Percentiles rank a stretch among this genome's conserved stretches.
phyloP scores from a whole-genome alignment of 345 rosid species.

The Psidium guajava region DNA sequence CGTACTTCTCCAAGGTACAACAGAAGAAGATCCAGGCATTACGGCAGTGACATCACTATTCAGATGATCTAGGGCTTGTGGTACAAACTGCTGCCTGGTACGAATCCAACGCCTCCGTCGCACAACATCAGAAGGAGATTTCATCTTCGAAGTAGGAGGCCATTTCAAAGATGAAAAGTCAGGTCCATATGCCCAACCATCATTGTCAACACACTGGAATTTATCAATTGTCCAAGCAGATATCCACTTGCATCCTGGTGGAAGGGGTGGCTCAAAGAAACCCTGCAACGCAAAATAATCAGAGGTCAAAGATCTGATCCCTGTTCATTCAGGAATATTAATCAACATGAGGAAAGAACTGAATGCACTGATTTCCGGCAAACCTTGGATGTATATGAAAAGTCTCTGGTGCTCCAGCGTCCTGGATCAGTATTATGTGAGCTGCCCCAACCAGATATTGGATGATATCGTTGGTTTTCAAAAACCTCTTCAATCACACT shows the following conservation, averaged over 20 bases:
- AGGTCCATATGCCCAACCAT: slow-evolving; percentile 62
- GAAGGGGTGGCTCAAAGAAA: slow-evolving; percentile 42
- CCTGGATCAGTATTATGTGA: slow-evolving; percentile 25
- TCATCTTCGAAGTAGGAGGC: slow-evolving; percentile 33
- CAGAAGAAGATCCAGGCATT: slow-evolving; percentile 61
- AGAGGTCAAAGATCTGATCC: background rate
- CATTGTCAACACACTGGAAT: slow-evolving; percentile 35
- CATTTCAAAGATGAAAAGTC: slow-evolving; percentile 39
- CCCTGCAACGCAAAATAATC: slow-evolving; percentile 25
- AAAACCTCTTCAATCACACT: slow-evolving; percentile 42
- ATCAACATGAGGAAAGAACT: background rate
- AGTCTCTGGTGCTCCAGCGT: slow-evolving; percentile 51
- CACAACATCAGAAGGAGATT: slow-evolving; percentile 27
- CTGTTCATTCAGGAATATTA: background rate
- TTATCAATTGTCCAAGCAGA: slow-evolving; percentile 53
- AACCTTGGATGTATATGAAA: slow-evolving; percentile 49
- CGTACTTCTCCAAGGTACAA: slow-evolving; percentile 81
- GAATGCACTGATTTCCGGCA: background rate
- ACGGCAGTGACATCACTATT: slow-evolving; percentile 20
- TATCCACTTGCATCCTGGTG: slow-evolving; percentile 53
- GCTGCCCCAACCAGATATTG: slow-evolving; percentile 39
- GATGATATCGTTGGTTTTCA: slow-evolving; percentile 42
- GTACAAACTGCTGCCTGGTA: slow-evolving; percentile 21
- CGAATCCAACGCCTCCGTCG: slow-evolving; percentile 61
- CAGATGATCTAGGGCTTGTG: slow-evolving; percentile 5